Evolutionary conservation across 495 filamentous ascomycete genomes (phyloP).

Genomic region (Lophiostoma macrostomum): DNA sequence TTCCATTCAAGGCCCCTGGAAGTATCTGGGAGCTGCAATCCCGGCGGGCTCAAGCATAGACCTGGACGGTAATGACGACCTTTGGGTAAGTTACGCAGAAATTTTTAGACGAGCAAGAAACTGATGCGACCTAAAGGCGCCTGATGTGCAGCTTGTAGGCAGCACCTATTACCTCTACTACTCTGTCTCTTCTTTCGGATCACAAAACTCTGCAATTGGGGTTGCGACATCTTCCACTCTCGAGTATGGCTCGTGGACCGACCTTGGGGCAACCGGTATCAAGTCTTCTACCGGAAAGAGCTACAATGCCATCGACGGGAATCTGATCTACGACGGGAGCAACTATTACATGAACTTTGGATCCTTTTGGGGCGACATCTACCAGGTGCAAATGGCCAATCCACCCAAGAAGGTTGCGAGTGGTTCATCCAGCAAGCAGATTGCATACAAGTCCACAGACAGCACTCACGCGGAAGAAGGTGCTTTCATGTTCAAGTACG

Average conservation of each 20-base stretch:
- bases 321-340: slow-evolving; percentile 51
- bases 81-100: slow-evolving; percentile 51
- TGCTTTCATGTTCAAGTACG: slow-evolving; percentile 53
- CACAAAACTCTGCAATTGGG: slow-evolving; percentile 61
- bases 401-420: slow-evolving; percentile 43
- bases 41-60: slow-evolving; percentile 56
- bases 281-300: slow-evolving; percentile 43
- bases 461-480: slow-evolving; percentile 59
- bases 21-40: slow-evolving; percentile 54
- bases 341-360: slow-evolving; percentile 62
- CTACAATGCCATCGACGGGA: slow-evolving; percentile 72
- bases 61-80: slow-evolving; percentile 51
- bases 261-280: slow-evolving; percentile 53
- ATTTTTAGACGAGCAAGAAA: not conserved
- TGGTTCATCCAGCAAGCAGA: slow-evolving; percentile 42
- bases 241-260: slow-evolving; percentile 60
- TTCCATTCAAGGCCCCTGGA: slow-evolving; percentile 64
- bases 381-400: slow-evolving; percentile 55
- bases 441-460: slow-evolving; percentile 56
- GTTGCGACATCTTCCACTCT: slow-evolving; percentile 63
- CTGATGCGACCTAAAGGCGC: slow-evolving; percentile 49
- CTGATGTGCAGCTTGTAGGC: slow-evolving; percentile 58
- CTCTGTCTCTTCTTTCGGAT: slow-evolving; percentile 62
- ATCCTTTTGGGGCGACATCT: slow-evolving; percentile 66
- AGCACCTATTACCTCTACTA: slow-evolving; percentile 71